Conservation (phyloP, 225 moss, liverwort and hornwort genomes). For the Thuidium tamariscinum region DNA sequence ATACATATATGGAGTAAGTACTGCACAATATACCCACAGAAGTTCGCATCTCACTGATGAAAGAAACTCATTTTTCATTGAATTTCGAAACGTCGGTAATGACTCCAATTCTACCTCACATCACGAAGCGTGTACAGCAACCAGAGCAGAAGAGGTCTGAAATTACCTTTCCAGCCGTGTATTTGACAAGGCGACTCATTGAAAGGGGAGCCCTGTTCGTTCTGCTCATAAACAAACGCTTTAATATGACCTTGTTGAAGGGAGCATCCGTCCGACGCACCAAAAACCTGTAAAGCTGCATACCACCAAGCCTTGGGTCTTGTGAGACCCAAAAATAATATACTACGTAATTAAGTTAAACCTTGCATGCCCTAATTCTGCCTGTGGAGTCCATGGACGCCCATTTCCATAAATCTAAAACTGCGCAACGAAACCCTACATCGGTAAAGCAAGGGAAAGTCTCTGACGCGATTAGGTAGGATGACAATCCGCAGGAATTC, state of each 20-base stretch:
- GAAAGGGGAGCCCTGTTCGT: constrained; percentile 54
- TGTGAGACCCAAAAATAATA: not conserved
- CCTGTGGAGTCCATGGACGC: too few relatives aligned
- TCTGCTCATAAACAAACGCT: constrained; percentile 62
- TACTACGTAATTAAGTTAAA: not conserved
- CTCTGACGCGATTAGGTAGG: too few relatives aligned
- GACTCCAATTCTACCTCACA: not conserved
- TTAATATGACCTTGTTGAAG: constrained; percentile 57
- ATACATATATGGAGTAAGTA: not conserved
- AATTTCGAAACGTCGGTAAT: not conserved
- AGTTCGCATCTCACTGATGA: too few relatives aligned
- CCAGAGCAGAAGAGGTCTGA: not conserved
- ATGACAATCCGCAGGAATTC: too few relatives aligned
- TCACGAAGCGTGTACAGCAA: not conserved
- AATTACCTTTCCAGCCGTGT: constrained; percentile 42
- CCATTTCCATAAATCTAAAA: not conserved
- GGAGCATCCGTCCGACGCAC: constrained; percentile 71
- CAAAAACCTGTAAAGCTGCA: constrained; percentile 63
- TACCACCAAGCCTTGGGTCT: not conserved
- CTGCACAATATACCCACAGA: not conserved
- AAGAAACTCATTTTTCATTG: not conserved
- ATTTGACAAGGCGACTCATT: constrained; percentile 47
- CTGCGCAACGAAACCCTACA: not conserved
- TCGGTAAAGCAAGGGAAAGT: too few relatives aligned
- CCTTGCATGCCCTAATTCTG: not conserved